Evolutionary conservation across 2,329 filamentous ascomycete species (phyloP).

Genomic region (Penicillium sp.): DNA sequence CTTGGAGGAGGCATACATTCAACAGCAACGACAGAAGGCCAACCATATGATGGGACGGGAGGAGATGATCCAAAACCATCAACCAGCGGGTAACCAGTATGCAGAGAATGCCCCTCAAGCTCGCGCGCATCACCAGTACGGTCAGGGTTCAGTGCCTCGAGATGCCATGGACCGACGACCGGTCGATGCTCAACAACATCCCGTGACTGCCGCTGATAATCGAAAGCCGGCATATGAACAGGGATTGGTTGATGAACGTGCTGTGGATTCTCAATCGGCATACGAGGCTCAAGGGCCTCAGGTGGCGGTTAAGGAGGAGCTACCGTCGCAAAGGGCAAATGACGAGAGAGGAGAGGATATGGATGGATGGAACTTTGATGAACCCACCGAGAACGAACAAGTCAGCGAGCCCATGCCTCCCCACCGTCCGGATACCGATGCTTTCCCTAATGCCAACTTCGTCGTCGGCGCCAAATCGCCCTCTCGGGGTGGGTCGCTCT

Average conservation of each 20-base stretch:
- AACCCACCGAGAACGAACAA: slow-evolving; percentile 58
- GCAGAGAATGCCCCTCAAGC: slow-evolving; percentile 41
- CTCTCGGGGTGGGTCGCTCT: slow-evolving; percentile 61
- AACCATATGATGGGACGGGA: slow-evolving; percentile 51
- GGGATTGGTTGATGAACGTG: slow-evolving; percentile 52
- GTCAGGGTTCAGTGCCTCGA: slow-evolving; percentile 40
- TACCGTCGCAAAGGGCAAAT: slow-evolving; percentile 43
- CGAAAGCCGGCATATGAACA: slow-evolving; percentile 47
- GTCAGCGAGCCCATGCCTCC: slow-evolving; percentile 51
- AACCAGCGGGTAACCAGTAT: slow-evolving; percentile 55
- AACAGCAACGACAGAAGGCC: slow-evolving; percentile 55
- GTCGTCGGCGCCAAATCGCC: slow-evolving; percentile 75
- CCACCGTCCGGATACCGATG: slow-evolving; percentile 77
- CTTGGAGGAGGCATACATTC: slow-evolving; percentile 60
- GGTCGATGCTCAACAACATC: slow-evolving; percentile 45
- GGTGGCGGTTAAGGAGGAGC: slow-evolving; percentile 47
- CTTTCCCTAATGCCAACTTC: slow-evolving; percentile 78
- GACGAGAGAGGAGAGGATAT: slow-evolving; percentile 54
- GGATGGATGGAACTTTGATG: slow-evolving; percentile 93
- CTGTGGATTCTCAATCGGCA: slow-evolving; percentile 58
- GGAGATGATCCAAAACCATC: slow-evolving; percentile 59
- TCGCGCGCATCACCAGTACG: slow-evolving; percentile 45
- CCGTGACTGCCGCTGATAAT: slow-evolving; percentile 57
- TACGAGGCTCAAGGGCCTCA: slow-evolving; percentile 61
- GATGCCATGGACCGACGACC: slow-evolving; percentile 44